phyloP scores from a whole-genome alignment of 164 flowering plant genomes.

The Dillenia turbinata region DNA sequence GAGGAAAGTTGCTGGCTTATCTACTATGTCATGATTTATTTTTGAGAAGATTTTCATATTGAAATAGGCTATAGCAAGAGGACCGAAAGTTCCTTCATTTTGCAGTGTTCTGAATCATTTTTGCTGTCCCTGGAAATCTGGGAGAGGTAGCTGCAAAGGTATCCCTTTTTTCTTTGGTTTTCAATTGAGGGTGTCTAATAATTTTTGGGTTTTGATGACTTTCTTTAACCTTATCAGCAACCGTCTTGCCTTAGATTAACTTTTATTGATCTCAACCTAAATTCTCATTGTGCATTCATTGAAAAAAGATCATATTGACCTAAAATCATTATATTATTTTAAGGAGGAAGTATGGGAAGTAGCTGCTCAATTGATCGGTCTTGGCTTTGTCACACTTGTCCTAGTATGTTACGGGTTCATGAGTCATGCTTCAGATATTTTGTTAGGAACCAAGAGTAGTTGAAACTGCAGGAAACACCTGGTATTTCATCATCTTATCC shows the following conservation, averaged over 20 bases:
- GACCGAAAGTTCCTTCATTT: conserved; percentile 90
- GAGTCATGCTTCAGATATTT: neutral
- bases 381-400: conserved; percentile 66
- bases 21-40: no score
- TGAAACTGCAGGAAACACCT: conserved; percentile 59
- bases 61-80: conserved; percentile 85
- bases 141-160: conserved; percentile 98
- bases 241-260: no score
- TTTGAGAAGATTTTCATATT: neutral
- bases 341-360: conserved; percentile 99
- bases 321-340: conserved; percentile 1
- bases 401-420: conserved; percentile 43
- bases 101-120: conserved; percentile 95
- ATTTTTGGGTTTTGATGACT: neutral
- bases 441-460: neutral
- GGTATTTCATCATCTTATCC: conserved; percentile 59
- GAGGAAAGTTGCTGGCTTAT: no score
- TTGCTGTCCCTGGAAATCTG: conserved; percentile 75
- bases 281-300: no score
- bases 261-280: no score
- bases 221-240: no score
- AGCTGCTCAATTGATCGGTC: conserved; percentile 87
- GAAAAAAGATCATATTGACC: no score
- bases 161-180: neutral
- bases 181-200: no score